phyloP scores from a whole-genome alignment of 768 basidiomycete genomes.

The Calvatia gigantea region DNA sequence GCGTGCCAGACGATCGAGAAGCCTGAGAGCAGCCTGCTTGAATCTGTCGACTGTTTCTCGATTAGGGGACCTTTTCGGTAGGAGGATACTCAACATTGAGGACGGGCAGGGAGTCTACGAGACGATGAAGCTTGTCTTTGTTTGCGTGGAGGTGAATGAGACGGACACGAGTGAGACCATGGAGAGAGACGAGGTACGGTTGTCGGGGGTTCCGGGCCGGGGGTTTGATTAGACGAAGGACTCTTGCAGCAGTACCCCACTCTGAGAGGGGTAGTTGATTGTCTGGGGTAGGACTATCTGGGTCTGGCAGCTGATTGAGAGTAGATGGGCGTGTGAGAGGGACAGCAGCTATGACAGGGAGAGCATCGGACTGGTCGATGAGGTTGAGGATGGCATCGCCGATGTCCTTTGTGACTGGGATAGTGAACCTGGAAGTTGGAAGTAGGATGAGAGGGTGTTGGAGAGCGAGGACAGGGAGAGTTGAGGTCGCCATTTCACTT shows the following conservation, averaged over 20 bases:
- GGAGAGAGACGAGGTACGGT: slow-evolving; percentile 67
- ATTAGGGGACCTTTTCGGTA: slow-evolving; percentile 42
- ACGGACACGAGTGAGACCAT: slow-evolving; percentile 66
- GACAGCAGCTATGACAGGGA: slow-evolving; percentile 68
- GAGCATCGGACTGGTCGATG: slow-evolving; percentile 64
- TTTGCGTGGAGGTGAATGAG: slow-evolving; percentile 33
- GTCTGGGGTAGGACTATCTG: background rate
- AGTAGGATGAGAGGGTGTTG: slow-evolving; percentile 71
- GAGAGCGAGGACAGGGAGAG: slow-evolving; percentile 67
- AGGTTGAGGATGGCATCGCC: slow-evolving; percentile 66
- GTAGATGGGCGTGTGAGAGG: slow-evolving; percentile 38
- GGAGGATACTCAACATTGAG: slow-evolving; percentile 49
- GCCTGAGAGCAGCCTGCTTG: slow-evolving; percentile 59
- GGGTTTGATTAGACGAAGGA: slow-evolving; percentile 67
- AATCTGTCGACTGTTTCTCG: slow-evolving; percentile 60
- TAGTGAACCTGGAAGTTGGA: slow-evolving; percentile 65
- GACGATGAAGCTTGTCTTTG: slow-evolving; percentile 24
- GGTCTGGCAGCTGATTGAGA: background rate
- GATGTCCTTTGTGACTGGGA: slow-evolving; percentile 58
- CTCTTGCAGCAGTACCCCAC: slow-evolving; percentile 69
- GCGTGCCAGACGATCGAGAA: slow-evolving; percentile 63
- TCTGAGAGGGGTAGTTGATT: slow-evolving; percentile 30
- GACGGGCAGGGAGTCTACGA: slow-evolving; percentile 27
- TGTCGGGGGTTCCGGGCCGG: slow-evolving; percentile 50
- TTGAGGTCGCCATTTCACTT: slow-evolving; percentile 37